phyloP scores from a whole-genome alignment of 805 yeast genomes.

The Candida silvicultrix region DNA sequence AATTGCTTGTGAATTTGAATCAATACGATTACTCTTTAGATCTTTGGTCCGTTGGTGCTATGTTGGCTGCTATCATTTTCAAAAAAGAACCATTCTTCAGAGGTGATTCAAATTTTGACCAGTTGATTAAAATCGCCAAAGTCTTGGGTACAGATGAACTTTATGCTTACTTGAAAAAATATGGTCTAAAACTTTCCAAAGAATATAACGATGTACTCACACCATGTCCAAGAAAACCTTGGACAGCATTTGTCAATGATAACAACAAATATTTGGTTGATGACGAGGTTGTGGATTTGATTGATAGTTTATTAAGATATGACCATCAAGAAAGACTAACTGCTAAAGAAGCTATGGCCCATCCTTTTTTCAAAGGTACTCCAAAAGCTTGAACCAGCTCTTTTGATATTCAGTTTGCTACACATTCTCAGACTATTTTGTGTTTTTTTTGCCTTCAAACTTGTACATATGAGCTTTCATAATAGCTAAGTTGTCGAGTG shows the following conservation, averaged over 20 bases:
- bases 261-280: slow-evolving; percentile 63
- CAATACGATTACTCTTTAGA: slow-evolving; percentile 90
- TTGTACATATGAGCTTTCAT: no score
- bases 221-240: slow-evolving; percentile 74
- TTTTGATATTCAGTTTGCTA: no score
- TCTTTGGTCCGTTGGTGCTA: slow-evolving; percentile 92
- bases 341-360: slow-evolving; percentile 83
- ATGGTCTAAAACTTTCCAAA: slow-evolving; percentile 60
- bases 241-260: slow-evolving; percentile 70
- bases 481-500: no score
- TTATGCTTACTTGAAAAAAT: slow-evolving; percentile 60
- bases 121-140: slow-evolving; percentile 80
- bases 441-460: no score
- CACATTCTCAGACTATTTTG: no score
- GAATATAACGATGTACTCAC: slow-evolving; percentile 75
- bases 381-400: slow-evolving; percentile 1
- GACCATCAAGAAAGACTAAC: slow-evolving; percentile 88
- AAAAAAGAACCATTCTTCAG: slow-evolving; percentile 89
- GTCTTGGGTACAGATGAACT: slow-evolving; percentile 84
- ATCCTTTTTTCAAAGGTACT: slow-evolving; percentile 35
- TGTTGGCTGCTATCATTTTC: slow-evolving; percentile 85
- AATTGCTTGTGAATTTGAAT: slow-evolving; percentile 75
- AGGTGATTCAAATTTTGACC: slow-evolving; percentile 88
- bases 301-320: slow-evolving; percentile 72
- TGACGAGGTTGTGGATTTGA: slow-evolving; percentile 71